These are phyloP conservation scores for Colletotrichum sp. DNA, from an alignment of 2,329 filamentous ascomycete genomes.

Conservation along the genomic window DNA sequence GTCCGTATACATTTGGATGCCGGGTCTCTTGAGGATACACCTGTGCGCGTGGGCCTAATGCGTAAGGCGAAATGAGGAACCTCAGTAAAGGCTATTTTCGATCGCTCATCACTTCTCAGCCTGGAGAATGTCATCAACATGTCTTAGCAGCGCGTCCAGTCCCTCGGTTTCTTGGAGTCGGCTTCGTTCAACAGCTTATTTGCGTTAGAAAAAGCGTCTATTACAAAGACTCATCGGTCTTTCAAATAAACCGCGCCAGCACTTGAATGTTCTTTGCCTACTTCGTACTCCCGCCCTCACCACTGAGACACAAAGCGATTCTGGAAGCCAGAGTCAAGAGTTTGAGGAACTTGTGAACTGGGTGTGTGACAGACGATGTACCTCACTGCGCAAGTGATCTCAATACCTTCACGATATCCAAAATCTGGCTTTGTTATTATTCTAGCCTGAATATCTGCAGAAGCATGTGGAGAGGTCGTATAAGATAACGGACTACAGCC, in stretches of 20 bases:
- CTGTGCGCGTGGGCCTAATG: background rate
- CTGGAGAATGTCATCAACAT: background rate
- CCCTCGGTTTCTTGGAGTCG: rapidly evolving
- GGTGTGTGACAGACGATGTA: background rate
- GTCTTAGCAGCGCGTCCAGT: background rate
- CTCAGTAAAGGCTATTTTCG: background rate
- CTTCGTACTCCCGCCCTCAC: background rate
- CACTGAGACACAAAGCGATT: background rate
- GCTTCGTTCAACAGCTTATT: background rate
- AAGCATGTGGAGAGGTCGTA: no score
- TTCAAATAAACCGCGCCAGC: background rate
- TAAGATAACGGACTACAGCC: no score
- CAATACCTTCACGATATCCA: no score
- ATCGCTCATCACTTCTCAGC: background rate
- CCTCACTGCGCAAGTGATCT: no score
- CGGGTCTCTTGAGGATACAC: rapidly evolving
- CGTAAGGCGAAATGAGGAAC: background rate
- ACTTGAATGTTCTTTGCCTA: background rate
- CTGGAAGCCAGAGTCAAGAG: background rate
- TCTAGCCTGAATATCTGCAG: background rate
- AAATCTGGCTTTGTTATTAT: rapidly evolving
- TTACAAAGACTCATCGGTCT: background rate
- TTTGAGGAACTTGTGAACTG: background rate
- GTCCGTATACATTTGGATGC: rapidly evolving
- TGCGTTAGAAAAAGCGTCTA: rapidly evolving